Conservation (phyloP, 805 yeast species). For the Helenozyma baotianmanensis region DNA sequence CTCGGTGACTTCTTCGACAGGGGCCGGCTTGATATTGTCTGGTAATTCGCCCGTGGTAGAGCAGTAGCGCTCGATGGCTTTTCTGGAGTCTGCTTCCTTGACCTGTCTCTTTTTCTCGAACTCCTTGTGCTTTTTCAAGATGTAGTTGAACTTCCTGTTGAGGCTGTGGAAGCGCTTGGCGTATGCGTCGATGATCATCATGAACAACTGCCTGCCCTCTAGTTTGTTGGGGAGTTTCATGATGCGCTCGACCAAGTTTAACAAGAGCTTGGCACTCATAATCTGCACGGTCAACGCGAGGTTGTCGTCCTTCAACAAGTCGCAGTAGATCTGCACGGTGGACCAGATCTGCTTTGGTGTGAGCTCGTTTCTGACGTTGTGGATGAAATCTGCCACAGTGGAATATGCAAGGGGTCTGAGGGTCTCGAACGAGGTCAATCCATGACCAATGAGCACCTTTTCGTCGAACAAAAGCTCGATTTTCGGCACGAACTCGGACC, state of each 20-base stretch:
- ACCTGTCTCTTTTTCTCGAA: constrained; percentile 42
- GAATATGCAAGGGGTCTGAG: constrained; percentile 91
- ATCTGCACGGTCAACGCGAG: constrained; percentile 88
- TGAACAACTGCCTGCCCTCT: constrained; percentile 78
- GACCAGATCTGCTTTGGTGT: constrained; percentile 81
- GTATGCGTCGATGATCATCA: constrained; percentile 84
- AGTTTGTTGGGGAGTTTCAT: constrained; percentile 74
- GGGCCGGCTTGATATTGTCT: background rate
- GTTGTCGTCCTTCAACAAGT: constrained; percentile 72
- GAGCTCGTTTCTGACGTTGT: constrained; percentile 80
- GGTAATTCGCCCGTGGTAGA: constrained; percentile 15
- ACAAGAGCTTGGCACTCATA: constrained; percentile 87
- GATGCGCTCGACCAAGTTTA: constrained; percentile 86
- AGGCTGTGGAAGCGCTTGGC: constrained; percentile 74
- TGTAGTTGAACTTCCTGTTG: constrained; percentile 65
- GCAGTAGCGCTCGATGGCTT: constrained; percentile 36
- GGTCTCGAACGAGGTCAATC: constrained; percentile 85
- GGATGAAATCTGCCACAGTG: constrained; percentile 93
- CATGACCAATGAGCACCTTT: constrained; percentile 83
- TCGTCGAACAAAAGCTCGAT: constrained; percentile 84
- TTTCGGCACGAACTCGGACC: constrained; percentile 77
- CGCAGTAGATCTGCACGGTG: constrained; percentile 78
- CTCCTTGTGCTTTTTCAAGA: constrained; percentile 56
- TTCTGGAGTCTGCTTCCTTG: constrained; percentile 39
- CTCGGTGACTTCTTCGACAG: background rate